Percentiles rank a stretch among this genome's conserved stretches.
These are phyloP conservation scores for Oryza punctata DNA, from an alignment of 176 grass and related monocot genomes.

Conservation along the genomic window DNA sequence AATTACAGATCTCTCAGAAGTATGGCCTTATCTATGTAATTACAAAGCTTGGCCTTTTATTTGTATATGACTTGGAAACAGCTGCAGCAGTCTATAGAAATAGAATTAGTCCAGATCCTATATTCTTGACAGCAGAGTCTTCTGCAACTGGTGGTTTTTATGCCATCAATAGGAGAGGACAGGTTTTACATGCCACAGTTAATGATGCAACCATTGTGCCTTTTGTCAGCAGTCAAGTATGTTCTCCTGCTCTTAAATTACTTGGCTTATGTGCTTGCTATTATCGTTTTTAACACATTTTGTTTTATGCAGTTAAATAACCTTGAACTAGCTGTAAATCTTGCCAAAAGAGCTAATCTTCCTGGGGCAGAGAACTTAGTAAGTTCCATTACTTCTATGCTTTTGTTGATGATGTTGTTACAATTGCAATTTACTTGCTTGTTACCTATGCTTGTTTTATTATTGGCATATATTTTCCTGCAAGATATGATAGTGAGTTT, in stretches of 20 bases:
- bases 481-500: neutral
- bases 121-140: constrained; percentile 93
- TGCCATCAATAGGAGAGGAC: constrained; percentile 94
- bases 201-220: constrained; percentile 93
- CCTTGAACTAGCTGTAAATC: constrained; percentile 98
- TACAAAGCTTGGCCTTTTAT: constrained; percentile 92
- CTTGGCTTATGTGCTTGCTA: constrained; percentile 10
- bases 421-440: constrained; percentile 1
- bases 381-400: constrained; percentile 7
- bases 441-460: neutral
- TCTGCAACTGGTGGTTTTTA: constrained; percentile 89
- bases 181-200: constrained; percentile 93
- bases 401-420: constrained; percentile 12
- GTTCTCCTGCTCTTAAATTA: constrained; percentile 15
- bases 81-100: constrained; percentile 96
- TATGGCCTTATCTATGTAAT: constrained; percentile 95
- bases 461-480: neutral
- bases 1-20: constrained; percentile 85
- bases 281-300: constrained; percentile 17
- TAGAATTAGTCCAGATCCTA: constrained; percentile 95
- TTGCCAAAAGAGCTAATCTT: constrained; percentile 98
- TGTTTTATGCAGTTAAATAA: constrained; percentile 76
- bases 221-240: constrained; percentile 91
- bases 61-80: constrained; percentile 98
- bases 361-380: constrained; percentile 98